Evolutionary conservation across 2,329 filamentous ascomycete species (phyloP), one percentile per base, ranked within the genome.

Genomic region (Aspergillus quadrilineatus): DNA sequence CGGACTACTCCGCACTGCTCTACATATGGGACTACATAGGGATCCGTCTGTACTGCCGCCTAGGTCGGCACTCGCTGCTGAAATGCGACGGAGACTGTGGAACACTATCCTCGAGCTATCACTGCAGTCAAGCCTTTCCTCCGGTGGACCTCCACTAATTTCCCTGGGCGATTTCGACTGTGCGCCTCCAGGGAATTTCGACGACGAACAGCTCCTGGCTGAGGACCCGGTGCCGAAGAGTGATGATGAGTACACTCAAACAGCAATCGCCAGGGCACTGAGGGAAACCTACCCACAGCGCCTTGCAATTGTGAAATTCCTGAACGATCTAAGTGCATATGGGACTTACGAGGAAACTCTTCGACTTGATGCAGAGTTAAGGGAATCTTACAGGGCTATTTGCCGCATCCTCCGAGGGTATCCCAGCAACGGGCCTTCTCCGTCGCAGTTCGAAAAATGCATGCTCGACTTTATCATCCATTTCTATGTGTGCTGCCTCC

Each of bases 341-440:
- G 48, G 45, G 4, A 58, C 63, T 10, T 70, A 70, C 32, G 60
- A 67, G 30, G 63, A 67, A 26, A 60, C 62, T 0, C 49, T 70
- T 14, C 57, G 54, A 1, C 55, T 67, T 70, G 79, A 79, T 4
- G 73, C 71, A 2, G 78, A 81, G n/a, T 66, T 81, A 1, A 69
- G 77, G 12, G 60, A 65, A 0, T 68, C 73, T 0, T 82, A 82
- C 63, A 80, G 76, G 54, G 58, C 53, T 1, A 56, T 83, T 0
- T 69, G 68, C 9, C 71, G 64, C 3, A 73, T 51, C 2, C 30
- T 73, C 0, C 62, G 66, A 29, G 37, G 15, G 14, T 63, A 53
- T 30, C 52, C 52, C 4, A 48, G 12, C 1, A 17, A 39, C n/a
- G 39, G 26, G 4, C 45, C 51, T 4, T 56, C 57, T 0, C 58